phyloP scores from a whole-genome alignment of 176 grass and related monocot genomes.

The Triticum urartu region DNA sequence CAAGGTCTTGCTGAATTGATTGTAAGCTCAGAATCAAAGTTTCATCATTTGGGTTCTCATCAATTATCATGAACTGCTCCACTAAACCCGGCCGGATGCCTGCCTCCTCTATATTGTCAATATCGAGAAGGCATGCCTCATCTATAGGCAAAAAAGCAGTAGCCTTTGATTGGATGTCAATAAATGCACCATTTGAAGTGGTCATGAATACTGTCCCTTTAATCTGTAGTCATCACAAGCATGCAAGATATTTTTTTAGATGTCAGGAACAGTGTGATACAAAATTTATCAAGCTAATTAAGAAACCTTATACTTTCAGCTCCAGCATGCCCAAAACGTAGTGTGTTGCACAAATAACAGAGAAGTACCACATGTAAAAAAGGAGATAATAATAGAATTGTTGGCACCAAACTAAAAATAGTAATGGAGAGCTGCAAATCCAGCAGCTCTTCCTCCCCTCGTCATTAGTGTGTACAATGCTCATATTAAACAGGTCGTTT shows the following conservation, averaged over 20 bases:
- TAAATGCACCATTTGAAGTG: slow-evolving; percentile 57
- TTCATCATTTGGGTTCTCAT: slow-evolving; percentile 65
- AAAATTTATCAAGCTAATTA: not conserved
- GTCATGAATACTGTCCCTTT: slow-evolving; percentile 85
- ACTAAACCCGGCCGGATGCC: slow-evolving; percentile 78
- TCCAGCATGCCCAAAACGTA: not conserved
- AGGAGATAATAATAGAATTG: not conserved
- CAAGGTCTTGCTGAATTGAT: slow-evolving; percentile 78
- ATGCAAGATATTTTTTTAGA: slow-evolving; percentile 18
- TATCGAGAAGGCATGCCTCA: slow-evolving; percentile 74
- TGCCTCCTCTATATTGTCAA: slow-evolving; percentile 65
- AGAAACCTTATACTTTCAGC: not conserved
- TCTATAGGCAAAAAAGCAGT: slow-evolving; percentile 80
- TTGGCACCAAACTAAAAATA: not conserved
- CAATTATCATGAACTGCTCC: slow-evolving; percentile 84
- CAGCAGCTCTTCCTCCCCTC: too few relatives aligned
- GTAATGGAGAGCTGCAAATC: not conserved
- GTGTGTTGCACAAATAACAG: not conserved
- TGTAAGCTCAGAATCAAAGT: slow-evolving; percentile 82
- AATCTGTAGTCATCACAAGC: slow-evolving; percentile 55
- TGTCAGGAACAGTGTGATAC: not conserved
- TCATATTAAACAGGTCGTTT: not conserved
- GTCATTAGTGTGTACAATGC: not conserved
- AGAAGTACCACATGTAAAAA: not conserved
- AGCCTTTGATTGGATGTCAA: slow-evolving; percentile 80